Evolutionary conservation across 257 asterid species (phyloP), one percentile per base, ranked within the genome.

Genomic region (Lithospermum erythrorhizon): DNA sequence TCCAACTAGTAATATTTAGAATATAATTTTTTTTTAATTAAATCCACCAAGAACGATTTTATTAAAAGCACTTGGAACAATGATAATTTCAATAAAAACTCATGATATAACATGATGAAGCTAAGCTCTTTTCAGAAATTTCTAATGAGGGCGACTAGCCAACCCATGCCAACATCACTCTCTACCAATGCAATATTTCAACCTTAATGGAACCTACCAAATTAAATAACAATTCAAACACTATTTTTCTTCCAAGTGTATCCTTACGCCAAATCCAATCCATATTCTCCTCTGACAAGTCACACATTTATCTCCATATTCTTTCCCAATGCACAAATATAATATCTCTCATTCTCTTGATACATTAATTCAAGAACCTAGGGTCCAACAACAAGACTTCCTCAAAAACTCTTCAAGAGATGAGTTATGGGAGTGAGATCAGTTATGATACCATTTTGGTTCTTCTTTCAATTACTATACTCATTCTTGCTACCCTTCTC

Each of bases 361-460:
- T 57, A 57, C 24, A 2, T 57, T 5, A 6, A 30, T 24, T 24
- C 27, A 27, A 59, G 18, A 29, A 25, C 30, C 27, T 9, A 52
- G 58, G 53, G 17, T 21, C 17, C 8, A 51, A 48, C 13, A 7
- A 49, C 17, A 21, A 21, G 16, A 22, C 22, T 47, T 61, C 54
- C 18, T 17, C 41, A 13, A 9, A 37, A 27, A 27, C 32, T 1
- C 21, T 27, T 20, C 55, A 17, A 59, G 23, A 6, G 20, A 53
- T 51, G 61, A 78, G 32, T n/a, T 82, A 79, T 87, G 61, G 65
- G 29, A 70, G 52, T 18, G 80, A 61, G 27, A 69, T 79, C 58
- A 64, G 66, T 1, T 84, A 87, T 55, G 63, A 81, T 65, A 27
- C 71, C 59, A 63, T 66, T 56, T 41, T 87, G 1, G 65, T 55